Percentiles rank a stretch among this genome's conserved stretches.
Conservation (phyloP, 257 asterid genomes). For the Solanum lignicaule region DNA sequence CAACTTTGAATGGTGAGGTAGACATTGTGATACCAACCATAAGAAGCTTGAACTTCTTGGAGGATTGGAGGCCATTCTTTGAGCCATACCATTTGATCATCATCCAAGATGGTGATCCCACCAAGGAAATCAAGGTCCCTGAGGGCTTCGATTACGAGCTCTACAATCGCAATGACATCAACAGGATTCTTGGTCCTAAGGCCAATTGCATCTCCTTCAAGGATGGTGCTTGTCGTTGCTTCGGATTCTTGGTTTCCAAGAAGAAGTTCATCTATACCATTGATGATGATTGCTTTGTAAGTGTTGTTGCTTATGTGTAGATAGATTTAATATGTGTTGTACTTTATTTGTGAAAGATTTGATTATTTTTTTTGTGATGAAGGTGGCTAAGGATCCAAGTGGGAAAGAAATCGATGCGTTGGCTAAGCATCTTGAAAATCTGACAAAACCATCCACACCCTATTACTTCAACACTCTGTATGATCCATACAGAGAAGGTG, state of each 20-base stretch:
- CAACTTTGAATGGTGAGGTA: conserved; percentile 23
- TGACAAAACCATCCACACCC: conserved; percentile 31
- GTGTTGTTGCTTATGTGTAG: background rate
- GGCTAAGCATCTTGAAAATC: conserved; percentile 20
- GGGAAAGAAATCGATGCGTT: conserved; percentile 27
- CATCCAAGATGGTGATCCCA: conserved; percentile 35
- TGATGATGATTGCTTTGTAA: conserved; percentile 31
- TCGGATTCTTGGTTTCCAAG: conserved; percentile 35
- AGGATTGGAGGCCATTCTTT: conserved; percentile 33
- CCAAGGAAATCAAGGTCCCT: conserved; percentile 22
- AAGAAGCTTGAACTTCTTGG: conserved; percentile 29
- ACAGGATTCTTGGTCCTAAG: conserved; percentile 27
- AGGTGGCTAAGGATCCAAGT: conserved; percentile 37
- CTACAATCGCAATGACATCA: conserved; percentile 27
- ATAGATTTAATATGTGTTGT: background rate
- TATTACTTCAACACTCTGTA: conserved; percentile 36
- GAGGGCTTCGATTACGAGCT: conserved; percentile 35
- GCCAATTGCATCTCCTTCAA: conserved; percentile 35
- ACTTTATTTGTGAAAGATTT: background rate
- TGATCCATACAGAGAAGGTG: conserved; percentile 32
- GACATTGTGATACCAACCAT: conserved; percentile 41
- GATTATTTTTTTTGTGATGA: background rate
- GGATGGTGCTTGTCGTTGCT: conserved; percentile 39
- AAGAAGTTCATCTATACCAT: conserved; percentile 34
- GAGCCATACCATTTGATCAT: conserved; percentile 36